phyloP scores from a whole-genome alignment of 345 rosid species.

The Leavenworthia alabamica region DNA sequence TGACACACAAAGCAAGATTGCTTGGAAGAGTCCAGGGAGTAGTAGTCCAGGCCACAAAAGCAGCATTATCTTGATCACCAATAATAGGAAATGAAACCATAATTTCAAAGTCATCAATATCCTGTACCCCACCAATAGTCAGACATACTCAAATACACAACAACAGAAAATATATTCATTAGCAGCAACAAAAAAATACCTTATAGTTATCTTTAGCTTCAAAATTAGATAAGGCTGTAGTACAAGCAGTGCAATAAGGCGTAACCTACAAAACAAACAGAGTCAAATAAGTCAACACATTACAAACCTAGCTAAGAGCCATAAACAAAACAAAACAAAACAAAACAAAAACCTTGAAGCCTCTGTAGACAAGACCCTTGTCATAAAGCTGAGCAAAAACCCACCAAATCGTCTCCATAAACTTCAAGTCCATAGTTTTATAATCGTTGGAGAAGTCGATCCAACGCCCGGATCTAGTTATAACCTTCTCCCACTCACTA shows the following conservation, averaged over 20 bases:
- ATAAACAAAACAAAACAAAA: conserved; percentile 9
- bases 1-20: conserved; percentile 79
- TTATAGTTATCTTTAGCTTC: conserved; percentile 83
- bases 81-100: conserved; percentile 67
- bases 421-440: conserved; percentile 84
- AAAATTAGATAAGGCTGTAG: conserved; percentile 78
- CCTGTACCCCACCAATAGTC: conserved; percentile 34
- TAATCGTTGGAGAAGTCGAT: conserved; percentile 82
- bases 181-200: conserved; percentile 46
- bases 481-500: conserved; percentile 76
- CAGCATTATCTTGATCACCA: conserved; percentile 63
- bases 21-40: conserved; percentile 96
- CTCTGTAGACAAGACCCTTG: conserved; percentile 72
- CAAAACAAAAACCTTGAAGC: conserved; percentile 62
- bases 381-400: conserved; percentile 67
- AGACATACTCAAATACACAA: not conserved
- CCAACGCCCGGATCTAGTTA: conserved; percentile 85
- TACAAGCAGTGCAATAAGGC: conserved; percentile 91
- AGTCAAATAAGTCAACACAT: too few species aligned
- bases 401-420: conserved; percentile 97
- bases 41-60: conserved; percentile 87
- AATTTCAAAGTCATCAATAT: conserved; percentile 76
- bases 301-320: not conserved
- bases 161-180: too few species aligned
- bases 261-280: conserved; percentile 49